phyloP scores from a whole-genome alignment of 225 moss, liverwort and hornwort species.

The Neckera pumila region DNA sequence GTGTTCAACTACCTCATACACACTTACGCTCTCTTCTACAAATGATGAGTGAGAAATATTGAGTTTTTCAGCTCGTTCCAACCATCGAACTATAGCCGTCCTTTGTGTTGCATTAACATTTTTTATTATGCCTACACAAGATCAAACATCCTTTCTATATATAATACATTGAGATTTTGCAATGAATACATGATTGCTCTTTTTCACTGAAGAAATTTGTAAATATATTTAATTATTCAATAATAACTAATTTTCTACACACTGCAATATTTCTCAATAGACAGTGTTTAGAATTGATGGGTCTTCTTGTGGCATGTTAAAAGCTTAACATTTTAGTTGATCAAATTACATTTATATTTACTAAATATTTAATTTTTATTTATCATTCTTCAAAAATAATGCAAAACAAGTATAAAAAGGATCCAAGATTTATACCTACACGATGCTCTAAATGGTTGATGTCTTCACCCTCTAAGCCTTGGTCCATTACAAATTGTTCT shows the following conservation, averaged over 20 bases:
- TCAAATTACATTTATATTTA: too few relatives aligned
- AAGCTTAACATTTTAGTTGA: not conserved
- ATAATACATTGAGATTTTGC: not conserved
- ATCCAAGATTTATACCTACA: slow-evolving; percentile 15
- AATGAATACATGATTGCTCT: too few relatives aligned
- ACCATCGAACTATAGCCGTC: slow-evolving; percentile 45
- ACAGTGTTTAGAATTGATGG: not conserved
- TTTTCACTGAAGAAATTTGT: not conserved
- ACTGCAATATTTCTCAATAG: not conserved
- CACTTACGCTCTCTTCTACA: slow-evolving; percentile 44
- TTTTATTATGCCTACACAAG: slow-evolving; percentile 39
- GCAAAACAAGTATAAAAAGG: not conserved
- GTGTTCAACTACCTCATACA: slow-evolving; percentile 66
- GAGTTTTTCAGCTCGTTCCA: slow-evolving; percentile 14
- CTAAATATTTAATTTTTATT: not conserved
- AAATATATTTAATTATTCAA: not conserved
- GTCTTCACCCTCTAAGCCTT: slow-evolving; percentile 38
- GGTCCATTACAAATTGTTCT: slow-evolving; percentile 58
- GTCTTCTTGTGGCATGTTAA: not conserved
- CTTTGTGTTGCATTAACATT: slow-evolving; percentile 52
- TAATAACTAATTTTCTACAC: too few relatives aligned
- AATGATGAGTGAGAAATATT: slow-evolving; percentile 18
- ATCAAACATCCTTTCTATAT: not conserved
- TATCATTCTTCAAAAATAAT: too few relatives aligned
- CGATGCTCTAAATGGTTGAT: slow-evolving; percentile 9